Evolutionary conservation across 176 grass and related monocot species (phyloP), one percentile per base, ranked within the genome.

Genomic region (Zoysia japonica): DNA sequence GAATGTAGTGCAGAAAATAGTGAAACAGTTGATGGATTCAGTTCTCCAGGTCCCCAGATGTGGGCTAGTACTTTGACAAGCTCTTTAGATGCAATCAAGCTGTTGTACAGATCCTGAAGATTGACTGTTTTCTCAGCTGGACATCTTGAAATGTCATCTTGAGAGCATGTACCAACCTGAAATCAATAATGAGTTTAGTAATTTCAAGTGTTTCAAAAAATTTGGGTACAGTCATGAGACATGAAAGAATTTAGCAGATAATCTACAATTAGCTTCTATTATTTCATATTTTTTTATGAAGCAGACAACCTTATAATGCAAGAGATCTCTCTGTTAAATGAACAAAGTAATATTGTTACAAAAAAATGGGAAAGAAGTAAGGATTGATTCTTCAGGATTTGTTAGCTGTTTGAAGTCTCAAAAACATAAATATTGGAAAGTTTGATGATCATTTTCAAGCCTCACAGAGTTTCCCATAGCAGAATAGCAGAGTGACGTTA

Each of bases 1-100:
- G 88, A 84, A 62, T 72, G 45, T 42, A 98, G 89, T 2, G 87
- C 83, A 14, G 87, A 92, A 48, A 92, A 63, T 19, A 98, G 95
- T n/a, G 90, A 90, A 2, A 84, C 35, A 49, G 78, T 80, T 48
- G 90, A 98, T 5, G 83, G 71, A 74, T 87, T 83, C 42, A 79
- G 36, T 36, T 98, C 85, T 74, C 81, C 78, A 68, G 72, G 77
- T 51, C 83, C 85, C 85, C 78, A 83, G 67, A 94, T 69, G 75
- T 80, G 85, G 68, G 85, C 48, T 42, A 94, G 56, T 65, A 90
- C 84, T 72, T 92, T 98, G 47, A 94, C 73, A 11, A 98, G 90
- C 61, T 92, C 90, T 90, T 88, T 98, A 35, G 92, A 90, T 61
- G 92, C 81, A 46, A 85, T 76, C 53, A 97, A 75, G 66, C 78